A percentile compares a stretch with the other conserved stretches of the same genome.
Evolutionary conservation across 2,329 filamentous ascomycete genomes (phyloP).

Genomic region (Aspergillus quadrilineatus): DNA sequence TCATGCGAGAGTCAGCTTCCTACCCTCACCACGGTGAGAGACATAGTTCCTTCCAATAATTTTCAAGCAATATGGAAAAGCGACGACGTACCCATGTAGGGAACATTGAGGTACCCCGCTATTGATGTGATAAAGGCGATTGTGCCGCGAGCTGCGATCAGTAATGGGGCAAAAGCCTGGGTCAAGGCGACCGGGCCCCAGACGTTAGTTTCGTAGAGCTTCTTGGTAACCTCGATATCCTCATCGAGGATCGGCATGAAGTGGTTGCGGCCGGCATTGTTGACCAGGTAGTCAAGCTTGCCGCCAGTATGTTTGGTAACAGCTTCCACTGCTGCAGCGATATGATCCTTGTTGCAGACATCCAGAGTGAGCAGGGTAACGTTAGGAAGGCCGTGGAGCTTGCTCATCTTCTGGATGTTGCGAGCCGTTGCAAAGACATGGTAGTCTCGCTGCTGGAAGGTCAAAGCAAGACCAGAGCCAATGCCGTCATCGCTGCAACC

Average conservation of each 20-base stretch:
- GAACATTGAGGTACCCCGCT: too few relatives aligned
- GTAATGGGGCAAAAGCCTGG: too few relatives aligned
- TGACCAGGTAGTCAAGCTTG: slow-evolving; percentile 40
- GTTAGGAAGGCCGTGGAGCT: slow-evolving; percentile 21
- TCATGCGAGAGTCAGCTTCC: slow-evolving; percentile 1
- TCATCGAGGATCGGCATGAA: slow-evolving; percentile 41
- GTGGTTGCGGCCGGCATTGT: slow-evolving; percentile 43
- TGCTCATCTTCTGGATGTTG: slow-evolving; percentile 28
- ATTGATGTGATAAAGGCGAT: too few relatives aligned
- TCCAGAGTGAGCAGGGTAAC: slow-evolving; percentile 32
- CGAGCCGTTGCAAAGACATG: slow-evolving; percentile 40
- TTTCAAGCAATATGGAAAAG: too few relatives aligned
- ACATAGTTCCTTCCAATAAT: too few relatives aligned
- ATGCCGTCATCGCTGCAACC: slow-evolving; percentile 39
- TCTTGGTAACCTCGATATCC: slow-evolving; percentile 20
- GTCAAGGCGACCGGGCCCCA: too few relatives aligned
- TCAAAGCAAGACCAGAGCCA: slow-evolving; percentile 34
- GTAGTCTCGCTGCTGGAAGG: slow-evolving; percentile 32
- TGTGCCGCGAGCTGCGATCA: too few relatives aligned
- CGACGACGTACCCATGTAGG: too few relatives aligned
- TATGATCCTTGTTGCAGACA: slow-evolving; percentile 24
- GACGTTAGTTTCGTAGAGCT: too few relatives aligned
- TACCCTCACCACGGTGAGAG: too few relatives aligned
- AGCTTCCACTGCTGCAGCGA: slow-evolving; percentile 26
- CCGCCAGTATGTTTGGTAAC: slow-evolving; percentile 30